Base-by-base conservation (phyloP, 1,284 basidiomycete species). In the Porogramme epimiltina region DNA sequence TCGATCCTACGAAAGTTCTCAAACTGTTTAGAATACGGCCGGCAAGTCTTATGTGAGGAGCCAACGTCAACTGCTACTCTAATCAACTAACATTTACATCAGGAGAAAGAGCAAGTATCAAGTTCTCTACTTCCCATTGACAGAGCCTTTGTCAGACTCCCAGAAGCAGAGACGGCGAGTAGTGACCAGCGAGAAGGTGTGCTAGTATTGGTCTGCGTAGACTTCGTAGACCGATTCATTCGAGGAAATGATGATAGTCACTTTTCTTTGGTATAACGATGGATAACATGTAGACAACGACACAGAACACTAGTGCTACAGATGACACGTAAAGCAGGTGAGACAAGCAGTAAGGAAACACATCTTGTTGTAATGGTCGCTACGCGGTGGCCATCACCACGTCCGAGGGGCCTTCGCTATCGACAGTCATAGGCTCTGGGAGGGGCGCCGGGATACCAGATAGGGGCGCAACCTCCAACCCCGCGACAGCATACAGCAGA, bases 401-500 rank as follows among this genome's bases (percentile, higher is more conserved):
- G 44, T 71, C 67, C 9, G 54, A 55, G 28, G 51, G 24, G 45
- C 51, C 45, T 28, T 52, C 46, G 33, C 45, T 23, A 36, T 53
- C 43, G 22, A 60, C 22, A 4, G 42, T 41, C 52, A 54, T 50
- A n/a, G 49, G 48, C 19, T 60, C 61, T 16, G 37, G 49, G 9
- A 40, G 19, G 16, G 48, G 24, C 15, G 54, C 34, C 16, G 49
- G 54, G 4, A 59, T 33, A 6, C 62, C 67, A 9, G 61, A 54
- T n/a, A 74, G 65, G 2, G 80, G 79, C 34, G 63, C 50, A 24
- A 90, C 65, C 59, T 89, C 85, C 49, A 96, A 69, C 1, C 83
- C 89, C 49, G 89, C 87, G 19, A 95, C 87, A 1, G 91, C 89
- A 60, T 72, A 81, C 45, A 88, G 74, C 42, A 96, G 68, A 20